Conservation (phyloP, 768 basidiomycete genomes). For the Leccinum disarticulatum region DNA sequence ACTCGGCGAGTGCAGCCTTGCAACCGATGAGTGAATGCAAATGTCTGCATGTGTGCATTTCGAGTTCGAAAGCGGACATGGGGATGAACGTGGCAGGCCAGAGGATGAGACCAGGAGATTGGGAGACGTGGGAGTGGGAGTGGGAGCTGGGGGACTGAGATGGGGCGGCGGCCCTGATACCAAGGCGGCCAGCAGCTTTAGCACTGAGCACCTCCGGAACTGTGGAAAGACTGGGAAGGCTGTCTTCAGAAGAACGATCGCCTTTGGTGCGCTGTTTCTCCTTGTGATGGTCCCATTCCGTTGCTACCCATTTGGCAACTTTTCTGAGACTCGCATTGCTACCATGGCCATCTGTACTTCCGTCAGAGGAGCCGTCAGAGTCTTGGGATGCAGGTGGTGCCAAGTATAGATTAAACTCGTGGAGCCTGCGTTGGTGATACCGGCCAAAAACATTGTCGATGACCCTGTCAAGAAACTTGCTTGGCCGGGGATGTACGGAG, state of each 20-base stretch:
- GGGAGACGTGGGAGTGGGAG: constrained; percentile 35
- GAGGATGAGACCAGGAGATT: constrained; percentile 64
- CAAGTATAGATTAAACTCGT: constrained; percentile 54
- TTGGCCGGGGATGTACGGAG: constrained; percentile 52
- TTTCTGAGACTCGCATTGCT: constrained; percentile 25
- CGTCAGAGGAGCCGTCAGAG: constrained; percentile 19
- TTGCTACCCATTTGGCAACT: constrained; percentile 38
- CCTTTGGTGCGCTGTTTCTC: constrained; percentile 22
- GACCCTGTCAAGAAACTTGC: constrained; percentile 46
- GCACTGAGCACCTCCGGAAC: constrained; percentile 32
- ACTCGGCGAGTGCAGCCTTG: constrained; percentile 55
- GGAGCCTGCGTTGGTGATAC: constrained; percentile 41
- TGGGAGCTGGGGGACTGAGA: constrained; percentile 22
- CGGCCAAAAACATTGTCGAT: constrained; percentile 53
- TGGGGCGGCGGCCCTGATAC: constrained; percentile 24
- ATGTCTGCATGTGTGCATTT: constrained; percentile 74
- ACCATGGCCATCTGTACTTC: constrained; percentile 28
- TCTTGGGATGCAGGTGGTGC: constrained; percentile 43
- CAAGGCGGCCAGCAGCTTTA: constrained; percentile 41
- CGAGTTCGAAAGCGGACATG: constrained; percentile 56
- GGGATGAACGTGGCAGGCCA: constrained; percentile 61
- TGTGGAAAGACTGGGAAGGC: constrained; percentile 16
- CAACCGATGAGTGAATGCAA: constrained; percentile 64
- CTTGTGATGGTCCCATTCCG: constrained; percentile 36
- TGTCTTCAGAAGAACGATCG: constrained; percentile 30